Evolutionary conservation across 345 rosid species (phyloP), one percentile per base, ranked within the genome.

Genomic region (Theobroma cacao): DNA sequence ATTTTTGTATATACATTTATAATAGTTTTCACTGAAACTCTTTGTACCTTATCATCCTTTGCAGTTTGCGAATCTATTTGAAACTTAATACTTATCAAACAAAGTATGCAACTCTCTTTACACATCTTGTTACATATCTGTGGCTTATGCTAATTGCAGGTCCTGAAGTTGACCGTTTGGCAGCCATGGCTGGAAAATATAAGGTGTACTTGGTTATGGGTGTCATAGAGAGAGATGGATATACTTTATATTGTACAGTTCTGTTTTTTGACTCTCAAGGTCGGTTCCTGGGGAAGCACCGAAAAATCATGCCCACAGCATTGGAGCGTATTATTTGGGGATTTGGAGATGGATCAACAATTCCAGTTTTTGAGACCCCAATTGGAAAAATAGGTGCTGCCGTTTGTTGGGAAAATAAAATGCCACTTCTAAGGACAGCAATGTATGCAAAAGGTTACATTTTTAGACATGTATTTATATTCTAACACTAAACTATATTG

Each of bases 261-360:
- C 79, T 95, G 64, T 93, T 93, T 88, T 95, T 95, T 77, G 96
- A 92, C 79, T 78, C 92, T 56, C 94, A 88, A 77, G 97, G 98
- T 67, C 88, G 43, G 80, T 93, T 87, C 88, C 87, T 95, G 48
- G 97, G 95, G 53, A 95, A 95, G 90, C 99, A 95, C 59, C 75
- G 99, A 20, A 95, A 95, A 83, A 56, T 93, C 82, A 92, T 93
- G 98, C 99, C 98, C 65, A 95, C 97, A 0, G 94, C 91, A 59
- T 78, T 92, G 34, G 99, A 95, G 85, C 97, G 95, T 59, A 86
- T 93, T 31, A 89, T 95, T 26, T 95, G 98, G 99, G 99, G 99
- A 28, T 93, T 93, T 28, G 97, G 98, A 43, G 99, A 95, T 83
- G 98, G 98, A 55, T 95, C 96, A 0, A 95, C 95, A 3, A 90